phyloP scores from a whole-genome alignment of 176 grass and related monocot genomes.

The Musa schizocarpa region DNA sequence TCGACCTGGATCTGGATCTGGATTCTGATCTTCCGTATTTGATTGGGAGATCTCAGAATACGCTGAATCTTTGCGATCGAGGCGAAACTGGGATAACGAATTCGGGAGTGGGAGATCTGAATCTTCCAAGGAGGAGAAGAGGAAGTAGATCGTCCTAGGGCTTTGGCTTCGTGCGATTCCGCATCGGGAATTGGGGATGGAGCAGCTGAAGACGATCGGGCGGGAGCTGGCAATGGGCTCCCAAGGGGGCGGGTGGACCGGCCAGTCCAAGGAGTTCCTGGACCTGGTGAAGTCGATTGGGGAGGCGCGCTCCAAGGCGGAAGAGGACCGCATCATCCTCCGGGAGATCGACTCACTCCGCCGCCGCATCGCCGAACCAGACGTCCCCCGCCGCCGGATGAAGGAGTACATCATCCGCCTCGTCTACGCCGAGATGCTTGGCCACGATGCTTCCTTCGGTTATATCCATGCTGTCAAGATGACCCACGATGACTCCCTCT shows the following conservation, averaged over 20 bases:
- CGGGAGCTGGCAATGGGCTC: conserved; percentile 94
- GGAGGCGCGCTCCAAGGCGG: conserved; percentile 94
- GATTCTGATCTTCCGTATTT: background rate
- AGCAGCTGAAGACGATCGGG: conserved; percentile 94
- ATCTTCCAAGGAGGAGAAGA: background rate
- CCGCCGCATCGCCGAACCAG: conserved; percentile 82
- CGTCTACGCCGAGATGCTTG: conserved; percentile 98
- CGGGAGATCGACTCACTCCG: conserved; percentile 89
- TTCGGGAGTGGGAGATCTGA: background rate
- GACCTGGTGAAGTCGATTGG: conserved; percentile 99
- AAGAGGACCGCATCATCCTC: conserved; percentile 95
- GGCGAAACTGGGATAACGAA: background rate
- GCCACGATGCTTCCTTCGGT: conserved; percentile 95
- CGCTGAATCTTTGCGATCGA: background rate
- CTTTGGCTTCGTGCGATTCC: background rate
- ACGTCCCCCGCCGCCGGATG: conserved; percentile 90
- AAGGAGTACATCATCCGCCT: conserved; percentile 94
- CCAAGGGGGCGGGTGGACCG: conserved; percentile 55
- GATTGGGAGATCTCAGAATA: background rate
- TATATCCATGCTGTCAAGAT: conserved; percentile 99
- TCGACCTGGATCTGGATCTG: background rate
- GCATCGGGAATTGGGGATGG: conserved; percentile 26
- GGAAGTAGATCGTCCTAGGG: background rate
- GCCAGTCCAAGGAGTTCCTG: conserved; percentile 93
- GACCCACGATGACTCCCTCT: conserved; percentile 91